Conservation (phyloP, 495 filamentous ascomycete genomes). For the Aspergillus cavernicola region DNA sequence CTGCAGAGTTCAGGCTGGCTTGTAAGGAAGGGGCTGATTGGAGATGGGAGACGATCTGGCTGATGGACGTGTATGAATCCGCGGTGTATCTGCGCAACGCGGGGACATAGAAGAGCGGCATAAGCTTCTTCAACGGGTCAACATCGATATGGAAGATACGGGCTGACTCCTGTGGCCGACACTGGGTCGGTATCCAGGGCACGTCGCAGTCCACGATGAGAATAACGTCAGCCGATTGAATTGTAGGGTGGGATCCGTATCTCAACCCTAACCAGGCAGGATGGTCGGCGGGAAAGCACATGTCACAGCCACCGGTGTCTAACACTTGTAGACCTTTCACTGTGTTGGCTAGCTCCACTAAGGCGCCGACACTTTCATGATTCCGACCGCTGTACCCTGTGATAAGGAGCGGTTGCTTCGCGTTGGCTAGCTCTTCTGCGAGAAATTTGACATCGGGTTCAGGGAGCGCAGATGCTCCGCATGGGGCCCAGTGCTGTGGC, state of each 20-base stretch:
- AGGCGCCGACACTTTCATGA: constrained; percentile 51
- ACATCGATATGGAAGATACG: constrained; percentile 80
- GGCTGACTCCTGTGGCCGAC: constrained; percentile 49
- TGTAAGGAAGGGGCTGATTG: too few species aligned
- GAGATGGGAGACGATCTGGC: too few species aligned
- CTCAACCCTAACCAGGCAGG: constrained; percentile 66
- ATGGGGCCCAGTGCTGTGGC: too few species aligned
- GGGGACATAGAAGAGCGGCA: constrained; percentile 44
- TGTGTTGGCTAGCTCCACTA: constrained; percentile 73
- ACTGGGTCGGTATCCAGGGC: constrained; percentile 65
- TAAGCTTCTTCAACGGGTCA: constrained; percentile 83
- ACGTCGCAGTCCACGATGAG: constrained; percentile 82
- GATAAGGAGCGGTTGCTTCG: constrained; percentile 72
- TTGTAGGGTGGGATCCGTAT: constrained; percentile 70
- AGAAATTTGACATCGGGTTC: constrained; percentile 58
- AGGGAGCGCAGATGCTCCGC: too few species aligned
- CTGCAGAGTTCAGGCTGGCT: constrained; percentile 64
- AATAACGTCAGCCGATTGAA: constrained; percentile 78
- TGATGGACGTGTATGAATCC: too few species aligned
- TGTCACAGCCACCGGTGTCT: constrained; percentile 80
- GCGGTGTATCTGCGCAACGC: too few species aligned
- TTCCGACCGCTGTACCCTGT: constrained; percentile 82
- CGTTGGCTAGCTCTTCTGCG: constrained; percentile 63
- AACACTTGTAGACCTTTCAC: constrained; percentile 78
- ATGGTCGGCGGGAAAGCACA: constrained; percentile 90